Evolutionary conservation across 805 yeast species (phyloP), one percentile per base, ranked within the genome.

Genomic region (Wickerhamiella bombiphila): DNA sequence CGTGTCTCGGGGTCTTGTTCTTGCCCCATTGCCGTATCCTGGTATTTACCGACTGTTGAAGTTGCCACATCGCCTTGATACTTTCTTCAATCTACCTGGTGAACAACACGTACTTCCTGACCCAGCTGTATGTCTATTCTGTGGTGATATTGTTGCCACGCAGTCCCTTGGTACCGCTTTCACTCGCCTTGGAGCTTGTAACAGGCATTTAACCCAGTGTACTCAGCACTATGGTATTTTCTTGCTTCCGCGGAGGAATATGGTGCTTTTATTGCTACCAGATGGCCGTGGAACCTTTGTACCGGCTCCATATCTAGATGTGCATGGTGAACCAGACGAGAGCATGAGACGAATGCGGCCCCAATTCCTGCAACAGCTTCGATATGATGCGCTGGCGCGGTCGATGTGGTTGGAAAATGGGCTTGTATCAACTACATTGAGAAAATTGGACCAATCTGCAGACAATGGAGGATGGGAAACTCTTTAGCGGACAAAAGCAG

Each of bases 381-480:
- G 81, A 37, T 88, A 83, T 51, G 73, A 75, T 17, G 72, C 74
- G 30, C 66, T 86, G 40, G 69, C 69, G 15, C 66, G 76, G 37
- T 69, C 68, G 24, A 61, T 82, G 31, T 79, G 96, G 86, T 62
- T 86, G 15, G 76, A 72, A 39, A 86, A 83, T 51, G 80, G 80
- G 51, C 63, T 82, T 2, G 77, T 82, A 3, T 82, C 81, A 48
- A 65, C 68, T 32, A 75, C 86, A 24, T 85, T 83, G 1, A 65
- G 97, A 44, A 74, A 75, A 46, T 65, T 88, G 13, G 97, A 88
- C 49, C 73, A 77, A 29, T 70, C 69, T 5, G 58, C 77, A 24
- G 97, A 88, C 56, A 72, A 78, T 28, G 98, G 98, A 6, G 98
- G 98, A 0, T 88, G 98, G 98, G 91, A 80, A 48, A 80, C 91